Evolutionary conservation across 257 asterid genomes (phyloP).

Genomic region (Nicotiana tomentosiformis): DNA sequence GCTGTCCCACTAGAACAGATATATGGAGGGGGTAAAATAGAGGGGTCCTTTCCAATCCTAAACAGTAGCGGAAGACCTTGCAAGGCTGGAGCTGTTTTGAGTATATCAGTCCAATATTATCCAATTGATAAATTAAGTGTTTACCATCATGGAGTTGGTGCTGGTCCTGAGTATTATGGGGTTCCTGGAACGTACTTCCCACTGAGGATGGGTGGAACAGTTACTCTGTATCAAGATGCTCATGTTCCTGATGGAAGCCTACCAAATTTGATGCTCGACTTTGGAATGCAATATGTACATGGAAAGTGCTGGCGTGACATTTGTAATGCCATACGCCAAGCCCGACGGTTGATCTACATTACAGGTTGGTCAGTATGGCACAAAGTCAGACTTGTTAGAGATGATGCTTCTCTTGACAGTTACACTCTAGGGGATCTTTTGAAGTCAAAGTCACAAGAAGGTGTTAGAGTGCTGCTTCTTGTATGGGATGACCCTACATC

Average conservation of each 20-base stretch:
- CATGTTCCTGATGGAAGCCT: constrained; percentile 87
- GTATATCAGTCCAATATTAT: constrained; percentile 56
- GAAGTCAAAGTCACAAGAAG: constrained; percentile 93
- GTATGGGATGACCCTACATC: constrained; percentile 99
- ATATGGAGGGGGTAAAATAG: constrained; percentile 58
- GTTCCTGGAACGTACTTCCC: constrained; percentile 95
- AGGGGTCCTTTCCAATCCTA: constrained; percentile 76
- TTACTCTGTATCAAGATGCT: constrained; percentile 95
- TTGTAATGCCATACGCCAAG: constrained; percentile 74
- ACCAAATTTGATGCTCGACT: constrained; percentile 65
- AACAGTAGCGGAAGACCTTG: constrained; percentile 68
- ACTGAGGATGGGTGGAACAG: constrained; percentile 82
- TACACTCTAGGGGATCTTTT: constrained; percentile 85
- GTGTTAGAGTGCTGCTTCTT: constrained; percentile 95
- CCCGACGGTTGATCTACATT: constrained; percentile 78
- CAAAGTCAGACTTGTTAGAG: constrained; percentile 81
- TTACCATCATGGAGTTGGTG: constrained; percentile 79
- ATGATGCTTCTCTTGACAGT: constrained; percentile 45
- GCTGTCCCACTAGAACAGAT: constrained; percentile 77
- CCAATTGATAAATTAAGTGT: constrained; percentile 72
- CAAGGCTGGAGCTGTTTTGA: constrained; percentile 81
- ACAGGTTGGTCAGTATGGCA: constrained; percentile 99
- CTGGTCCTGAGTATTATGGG: constrained; percentile 79
- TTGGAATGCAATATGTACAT: constrained; percentile 65
- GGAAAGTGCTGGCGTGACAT: constrained; percentile 96